These are phyloP conservation scores for Thielaviopsis ethacetica DNA, from an alignment of 2,329 filamentous ascomycete species.

Conservation along the genomic window DNA sequence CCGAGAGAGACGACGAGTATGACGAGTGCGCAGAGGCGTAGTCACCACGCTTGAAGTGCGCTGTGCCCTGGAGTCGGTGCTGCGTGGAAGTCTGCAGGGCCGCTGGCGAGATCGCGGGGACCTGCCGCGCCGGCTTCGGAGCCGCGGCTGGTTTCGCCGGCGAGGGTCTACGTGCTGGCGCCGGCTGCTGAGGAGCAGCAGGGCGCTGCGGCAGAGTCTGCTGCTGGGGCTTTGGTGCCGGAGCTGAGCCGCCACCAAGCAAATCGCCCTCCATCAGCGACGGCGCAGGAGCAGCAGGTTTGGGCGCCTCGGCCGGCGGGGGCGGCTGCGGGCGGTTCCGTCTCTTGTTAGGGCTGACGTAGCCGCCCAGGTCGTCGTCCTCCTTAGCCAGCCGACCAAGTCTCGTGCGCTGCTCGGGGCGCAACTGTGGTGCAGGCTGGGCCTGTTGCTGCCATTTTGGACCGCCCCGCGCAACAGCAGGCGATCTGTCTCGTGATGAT, in stretches of 20 bases:
- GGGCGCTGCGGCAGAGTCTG: slow-evolving; percentile 23
- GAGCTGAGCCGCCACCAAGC: slow-evolving; percentile 29
- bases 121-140: slow-evolving; percentile 35
- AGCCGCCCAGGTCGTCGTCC: slow-evolving; percentile 66
- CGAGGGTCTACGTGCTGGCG: slow-evolving; percentile 14
- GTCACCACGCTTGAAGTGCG: slow-evolving; percentile 87
- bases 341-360: slow-evolving; percentile 72
- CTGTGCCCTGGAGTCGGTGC: slow-evolving; percentile 64
- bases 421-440: slow-evolving; percentile 23
- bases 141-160: slow-evolving; percentile 22
- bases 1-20: slow-evolving; percentile 61
- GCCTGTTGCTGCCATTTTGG: slow-evolving; percentile 36
- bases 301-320: slow-evolving; percentile 22
- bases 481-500: slow-evolving; percentile 18
- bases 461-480: slow-evolving; percentile 26
- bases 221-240: slow-evolving; percentile 20
- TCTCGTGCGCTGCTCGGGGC: slow-evolving; percentile 24
- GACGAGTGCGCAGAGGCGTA: slow-evolving; percentile 72
- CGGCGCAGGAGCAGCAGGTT: slow-evolving; percentile 25
- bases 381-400: slow-evolving; percentile 60
- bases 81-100: slow-evolving; percentile 61
- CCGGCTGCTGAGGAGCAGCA: slow-evolving; percentile 22
- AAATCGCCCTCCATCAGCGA: slow-evolving; percentile 43
- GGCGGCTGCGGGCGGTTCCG: slow-evolving; percentile 46
- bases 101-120: slow-evolving; percentile 52